A percentile compares a stretch with the other conserved stretches of the same genome.
phyloP scores from a whole-genome alignment of 495 filamentous ascomycete genomes.

The Ramalina intermedia region DNA sequence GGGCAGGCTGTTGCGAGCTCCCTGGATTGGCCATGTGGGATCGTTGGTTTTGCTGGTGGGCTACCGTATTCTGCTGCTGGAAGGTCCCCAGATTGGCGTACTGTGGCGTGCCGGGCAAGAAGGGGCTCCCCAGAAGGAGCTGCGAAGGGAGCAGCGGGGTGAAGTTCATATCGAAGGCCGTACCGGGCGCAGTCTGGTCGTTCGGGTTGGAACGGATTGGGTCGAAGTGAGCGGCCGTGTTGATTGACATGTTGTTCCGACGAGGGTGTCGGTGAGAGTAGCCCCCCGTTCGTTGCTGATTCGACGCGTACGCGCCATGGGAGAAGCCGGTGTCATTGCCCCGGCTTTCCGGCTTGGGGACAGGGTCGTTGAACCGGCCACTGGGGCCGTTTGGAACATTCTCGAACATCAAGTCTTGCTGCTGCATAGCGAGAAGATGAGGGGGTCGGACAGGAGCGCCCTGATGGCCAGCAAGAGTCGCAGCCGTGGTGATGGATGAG shows the following conservation, averaged over 20 bases:
- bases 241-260: conserved; percentile 79
- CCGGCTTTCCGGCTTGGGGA: conserved; percentile 51
- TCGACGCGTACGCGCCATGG: conserved; percentile 76
- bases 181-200: conserved; percentile 77
- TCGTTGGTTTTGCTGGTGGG: conserved; percentile 41
- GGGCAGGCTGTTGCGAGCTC: conserved; percentile 46
- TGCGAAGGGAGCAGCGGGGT: conserved; percentile 89
- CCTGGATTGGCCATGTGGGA: conserved; percentile 42
- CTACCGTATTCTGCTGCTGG: conserved; percentile 48
- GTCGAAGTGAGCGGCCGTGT: conserved; percentile 48
- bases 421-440: conserved; percentile 46
- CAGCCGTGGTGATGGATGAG: not conserved
- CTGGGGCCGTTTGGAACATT: conserved; percentile 30
- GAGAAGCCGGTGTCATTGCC: conserved; percentile 75
- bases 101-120: conserved; percentile 88
- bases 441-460: not conserved
- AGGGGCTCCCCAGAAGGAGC: conserved; percentile 86
- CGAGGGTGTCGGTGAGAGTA: conserved; percentile 75
- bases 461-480: not conserved
- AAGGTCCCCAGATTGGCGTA: conserved; percentile 75
- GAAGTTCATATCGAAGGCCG: conserved; percentile 94
- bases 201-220: conserved; percentile 40
- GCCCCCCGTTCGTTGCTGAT: conserved; percentile 49
- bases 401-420: conserved; percentile 36
- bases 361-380: conserved; percentile 44